phyloP scores from a whole-genome alignment of 2,329 filamentous ascomycete genomes.

The Xylaria sp. region DNA sequence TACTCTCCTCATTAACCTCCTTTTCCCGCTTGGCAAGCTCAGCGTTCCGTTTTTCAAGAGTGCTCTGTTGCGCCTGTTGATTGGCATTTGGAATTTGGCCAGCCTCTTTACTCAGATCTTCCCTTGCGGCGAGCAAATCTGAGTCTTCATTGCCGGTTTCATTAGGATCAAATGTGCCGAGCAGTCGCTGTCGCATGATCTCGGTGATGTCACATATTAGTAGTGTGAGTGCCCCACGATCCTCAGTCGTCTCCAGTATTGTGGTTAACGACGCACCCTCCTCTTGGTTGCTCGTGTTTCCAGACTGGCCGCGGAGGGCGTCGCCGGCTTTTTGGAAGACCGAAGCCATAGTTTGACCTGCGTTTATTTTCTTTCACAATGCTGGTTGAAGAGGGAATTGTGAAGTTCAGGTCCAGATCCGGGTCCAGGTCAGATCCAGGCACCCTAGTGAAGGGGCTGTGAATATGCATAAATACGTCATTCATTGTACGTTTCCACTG shows the following conservation, averaged over 20 bases:
- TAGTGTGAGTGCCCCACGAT: conserved; percentile 44
- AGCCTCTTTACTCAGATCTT: conserved; percentile 14
- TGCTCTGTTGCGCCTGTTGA: conserved; percentile 23
- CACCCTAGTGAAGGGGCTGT: not conserved
- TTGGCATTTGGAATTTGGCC: conserved; percentile 11
- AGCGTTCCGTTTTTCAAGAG: conserved; percentile 36
- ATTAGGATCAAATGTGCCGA: conserved; percentile 41
- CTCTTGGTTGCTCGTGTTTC: conserved; percentile 33
- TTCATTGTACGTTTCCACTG: conserved; percentile 13
- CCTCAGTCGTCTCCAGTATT: conserved; percentile 41
- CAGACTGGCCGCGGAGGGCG: conserved; percentile 36
- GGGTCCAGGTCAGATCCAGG: no score
- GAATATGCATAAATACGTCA: not conserved
- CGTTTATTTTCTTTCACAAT: not conserved
- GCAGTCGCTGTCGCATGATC: conserved; percentile 41
- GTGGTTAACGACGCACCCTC: conserved; percentile 45
- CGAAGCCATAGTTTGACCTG: conserved; percentile 36
- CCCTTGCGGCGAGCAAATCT: conserved; percentile 2
- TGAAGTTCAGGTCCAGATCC: not conserved
- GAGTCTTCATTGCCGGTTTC: conserved; percentile 36
- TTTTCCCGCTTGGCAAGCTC: conserved; percentile 42
- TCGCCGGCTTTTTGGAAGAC: conserved; percentile 42
- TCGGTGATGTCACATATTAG: conserved; percentile 44
- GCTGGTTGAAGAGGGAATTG: not conserved
- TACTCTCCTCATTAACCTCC: conserved; percentile 42